Percentiles rank a stretch among this genome's conserved stretches.
phyloP scores from a whole-genome alignment of 1,284 basidiomycete genomes.

The Ceratobasidium sp. region DNA sequence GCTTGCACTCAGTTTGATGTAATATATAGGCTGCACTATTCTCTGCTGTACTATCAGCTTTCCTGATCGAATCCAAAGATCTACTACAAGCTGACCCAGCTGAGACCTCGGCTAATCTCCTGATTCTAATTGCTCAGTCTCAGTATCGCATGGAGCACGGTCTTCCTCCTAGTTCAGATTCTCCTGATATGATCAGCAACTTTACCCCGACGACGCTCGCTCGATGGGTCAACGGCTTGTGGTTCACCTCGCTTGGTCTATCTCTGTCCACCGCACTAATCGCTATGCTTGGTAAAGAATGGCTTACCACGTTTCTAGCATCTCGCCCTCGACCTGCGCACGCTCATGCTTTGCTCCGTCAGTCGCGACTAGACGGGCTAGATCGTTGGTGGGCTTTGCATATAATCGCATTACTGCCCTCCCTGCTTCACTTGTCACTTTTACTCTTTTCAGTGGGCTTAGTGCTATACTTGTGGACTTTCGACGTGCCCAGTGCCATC shows the following conservation, averaged over 20 bases:
- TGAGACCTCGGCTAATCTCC: background rate
- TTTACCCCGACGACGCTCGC: background rate
- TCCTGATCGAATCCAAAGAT: conserved; percentile 19
- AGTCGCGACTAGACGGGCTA: background rate
- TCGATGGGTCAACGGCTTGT: conserved; percentile 27
- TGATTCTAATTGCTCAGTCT: conserved; percentile 23
- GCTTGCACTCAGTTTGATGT: background rate
- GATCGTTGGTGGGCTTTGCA: background rate
- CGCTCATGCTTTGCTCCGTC: background rate
- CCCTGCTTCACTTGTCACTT: conserved; percentile 11
- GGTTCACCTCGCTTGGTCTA: conserved; percentile 31
- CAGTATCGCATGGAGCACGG: conserved; percentile 10
- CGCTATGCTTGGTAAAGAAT: conserved; percentile 29
- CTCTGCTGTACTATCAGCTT: conserved; percentile 26
- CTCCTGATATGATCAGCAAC: background rate
- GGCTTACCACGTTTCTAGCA: conserved; percentile 6
- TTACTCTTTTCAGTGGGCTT: conserved; percentile 22
- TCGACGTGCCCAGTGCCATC: conserved; percentile 6
- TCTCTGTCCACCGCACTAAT: conserved; percentile 12
- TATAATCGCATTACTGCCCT: conserved; percentile 25
- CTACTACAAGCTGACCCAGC: conserved; percentile 3
- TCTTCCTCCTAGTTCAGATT: background rate
- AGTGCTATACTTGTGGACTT: background rate
- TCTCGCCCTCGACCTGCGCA: background rate
- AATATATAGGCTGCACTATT: conserved; percentile 15